Evolutionary conservation across 75 land plant species (phyloP), one percentile per base, ranked within the genome.

Genomic region (Isoetes taiwanensis): DNA sequence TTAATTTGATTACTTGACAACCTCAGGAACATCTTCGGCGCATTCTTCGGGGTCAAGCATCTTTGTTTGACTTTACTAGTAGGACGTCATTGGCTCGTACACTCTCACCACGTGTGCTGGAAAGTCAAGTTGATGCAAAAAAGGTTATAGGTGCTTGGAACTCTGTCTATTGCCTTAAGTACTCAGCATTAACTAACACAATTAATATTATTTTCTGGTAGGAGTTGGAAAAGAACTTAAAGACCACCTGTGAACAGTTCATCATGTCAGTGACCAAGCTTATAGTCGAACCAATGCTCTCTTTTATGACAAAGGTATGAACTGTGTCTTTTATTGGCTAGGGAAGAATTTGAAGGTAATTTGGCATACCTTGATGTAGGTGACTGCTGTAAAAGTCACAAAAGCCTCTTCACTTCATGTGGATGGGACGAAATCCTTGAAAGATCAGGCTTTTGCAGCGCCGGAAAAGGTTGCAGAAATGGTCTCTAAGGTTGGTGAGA

Each of bases 101-200:
- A 2, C 76, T 94, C 34, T 94, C 99, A 34, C 97, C 99, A 11
- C 57, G 99, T 34, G 86, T 94, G 34, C 62, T 87, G 64, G 96
- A 94, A 70, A 90, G 76, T 65, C 96, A 94, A 59, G 67, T 82
- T 32, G 99, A 94, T 78, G 96, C 99, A 9, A 94, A 89, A 71
- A 94, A 85, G 86, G 95, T 88, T 48, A 34, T 54, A 59, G 54
- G 32, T 19, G 14, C 32, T 2, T 48, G 6, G 11, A 28, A 0
- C 5, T 29, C 23, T 28, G 24, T 29, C 8, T 25, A 12, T 58
- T 58, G 14, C 23, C 41, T 40, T 1, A 34, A n/a, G 61, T 59
- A 14, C 10, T n/a, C 30, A 21, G 23, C n/a, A 26, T n/a, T 26
- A 1, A 2, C 3, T 23, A 29, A 25, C 1, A 9, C 43, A 16